phyloP scores from a whole-genome alignment of 1,139 yeast species.

The Hansenula lynferdii region DNA sequence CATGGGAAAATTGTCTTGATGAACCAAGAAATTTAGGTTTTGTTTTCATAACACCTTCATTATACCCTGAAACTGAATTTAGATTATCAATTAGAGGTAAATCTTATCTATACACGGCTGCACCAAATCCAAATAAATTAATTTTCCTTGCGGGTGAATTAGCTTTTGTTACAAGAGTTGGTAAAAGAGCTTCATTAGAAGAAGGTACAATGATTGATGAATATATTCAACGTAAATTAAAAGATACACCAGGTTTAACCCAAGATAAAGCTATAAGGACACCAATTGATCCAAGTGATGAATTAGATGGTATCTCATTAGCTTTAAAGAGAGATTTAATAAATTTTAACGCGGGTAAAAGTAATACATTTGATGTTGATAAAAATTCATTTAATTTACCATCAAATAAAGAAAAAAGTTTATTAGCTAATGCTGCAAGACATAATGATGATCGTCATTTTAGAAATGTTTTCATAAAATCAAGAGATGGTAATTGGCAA shows the following conservation, averaged over 20 bases:
- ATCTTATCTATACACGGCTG: conserved; percentile 28
- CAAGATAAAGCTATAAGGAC: conserved; percentile 23
- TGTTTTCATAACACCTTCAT: conserved; percentile 27
- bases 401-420: conserved; percentile 20
- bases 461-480: conserved; percentile 23
- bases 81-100: conserved; percentile 30
- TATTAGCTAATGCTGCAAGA: conserved; percentile 25
- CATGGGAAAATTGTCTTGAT: conserved; percentile 33
- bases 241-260: conserved; percentile 11
- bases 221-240: conserved; percentile 25
- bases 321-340: conserved; percentile 23
- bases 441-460: conserved; percentile 24
- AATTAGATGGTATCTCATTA: conserved; percentile 20
- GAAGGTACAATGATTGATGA: conserved; percentile 27
- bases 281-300: conserved; percentile 23
- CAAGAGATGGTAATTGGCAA: conserved; percentile 23
- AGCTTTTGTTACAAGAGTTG: conserved; percentile 29
- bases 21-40: conserved; percentile 27
- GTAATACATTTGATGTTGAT: conserved; percentile 15
- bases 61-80: conserved; percentile 28
- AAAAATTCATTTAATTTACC: conserved; percentile 18
- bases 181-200: conserved; percentile 23
- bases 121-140: conserved; percentile 29
- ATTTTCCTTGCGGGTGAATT: conserved; percentile 30
- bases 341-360: conserved; percentile 18